Percentiles rank a stretch among this genome's conserved stretches.
These are phyloP conservation scores for Phytopythium vexans DNA, from an alignment of 352 stramenopile genomes.

Conservation along the genomic window DNA sequence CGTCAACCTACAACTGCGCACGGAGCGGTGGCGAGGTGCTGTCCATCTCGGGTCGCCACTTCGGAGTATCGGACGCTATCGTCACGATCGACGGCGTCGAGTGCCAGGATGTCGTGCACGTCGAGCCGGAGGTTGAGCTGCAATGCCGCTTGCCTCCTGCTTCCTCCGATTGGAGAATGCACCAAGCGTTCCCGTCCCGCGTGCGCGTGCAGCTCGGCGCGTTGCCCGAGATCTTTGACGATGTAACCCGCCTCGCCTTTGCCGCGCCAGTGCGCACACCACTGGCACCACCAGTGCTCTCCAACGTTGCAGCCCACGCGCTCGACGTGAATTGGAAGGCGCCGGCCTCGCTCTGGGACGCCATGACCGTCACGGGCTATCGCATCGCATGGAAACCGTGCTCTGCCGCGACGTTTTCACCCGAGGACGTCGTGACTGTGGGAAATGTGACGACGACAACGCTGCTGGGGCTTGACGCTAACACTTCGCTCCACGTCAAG, in stretches of 20 bases:
- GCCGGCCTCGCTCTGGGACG: conserved; percentile 57
- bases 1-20: conserved; percentile 75
- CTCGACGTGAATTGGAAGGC: conserved; percentile 84
- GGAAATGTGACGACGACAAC: conserved; percentile 93
- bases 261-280: conserved; percentile 35
- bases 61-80: conserved; percentile 59
- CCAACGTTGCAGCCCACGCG: conserved; percentile 73
- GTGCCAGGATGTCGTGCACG: conserved; percentile 64
- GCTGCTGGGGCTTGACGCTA: conserved; percentile 55
- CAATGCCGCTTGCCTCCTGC: conserved; percentile 72
- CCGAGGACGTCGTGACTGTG: conserved; percentile 36
- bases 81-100: conserved; percentile 67
- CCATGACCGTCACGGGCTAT: conserved; percentile 86
- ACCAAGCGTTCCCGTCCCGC: conserved; percentile 37
- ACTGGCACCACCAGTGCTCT: conserved; percentile 37
- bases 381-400: conserved; percentile 54
- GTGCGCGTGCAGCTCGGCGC: conserved; percentile 67
- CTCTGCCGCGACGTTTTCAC: conserved; percentile 21
- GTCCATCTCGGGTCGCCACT: conserved; percentile 67
- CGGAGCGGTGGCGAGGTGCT: conserved; percentile 53
- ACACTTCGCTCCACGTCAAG: conserved; percentile 71
- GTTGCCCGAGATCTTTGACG: conserved; percentile 56
- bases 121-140: conserved; percentile 54
- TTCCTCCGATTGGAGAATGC: conserved; percentile 17
- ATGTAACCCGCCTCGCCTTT: conserved; percentile 66